Evolutionary conservation across 192 early-diverging fungal genomes (phyloP), one percentile per base, ranked within the genome.

Genomic region (Chytriomyces confervae): DNA sequence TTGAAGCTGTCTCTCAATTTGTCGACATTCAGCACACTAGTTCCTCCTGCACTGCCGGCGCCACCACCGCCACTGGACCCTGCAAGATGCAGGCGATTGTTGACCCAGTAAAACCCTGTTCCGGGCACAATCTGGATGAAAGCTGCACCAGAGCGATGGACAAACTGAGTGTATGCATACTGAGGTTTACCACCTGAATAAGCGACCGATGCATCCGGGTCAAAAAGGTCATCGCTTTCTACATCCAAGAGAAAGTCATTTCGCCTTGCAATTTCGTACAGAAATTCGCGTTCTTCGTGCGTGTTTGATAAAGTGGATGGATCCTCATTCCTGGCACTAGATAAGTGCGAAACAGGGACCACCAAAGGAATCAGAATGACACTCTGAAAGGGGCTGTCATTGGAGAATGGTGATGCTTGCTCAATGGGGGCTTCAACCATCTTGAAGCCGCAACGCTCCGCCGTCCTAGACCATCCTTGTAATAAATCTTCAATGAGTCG

Each of bases 191-290:
- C 75, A 80, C 92, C 91, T 0, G 91, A 88, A 77, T 80, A 89
- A 7, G 86, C 67, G 7, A 90, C 85, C 0, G 88, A 74, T 7
- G 85, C 82, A 29, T 62, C 57, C 20, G 85, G 83, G 0, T 93
- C 93, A 72, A 94, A 96, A 36, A 79, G 69, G 36, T 76, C 60
- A 76, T 98, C 96, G 0, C 95, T 91, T 79, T 99, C 97, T n/a
- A 94, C 88, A 80, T 99, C 97, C 16, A 97, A 86, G 23, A 99
- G 88, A 85, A 97, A 99, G 20, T 91, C 92, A 77, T 91, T 87
- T n/a, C 96, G 84, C 23, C 97, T 82, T 78, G 94, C 95, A 29
- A 89, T 91, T 73, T 95, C 91, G 79, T 92, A 97, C 73, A 91
- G 91, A 24, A 89, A 84, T 9, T 84, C 72, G 9, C 89, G 88